These are phyloP conservation scores for Ustilago loliicola DNA, from an alignment of 1,284 basidiomycete species.

Conservation along the genomic window DNA sequence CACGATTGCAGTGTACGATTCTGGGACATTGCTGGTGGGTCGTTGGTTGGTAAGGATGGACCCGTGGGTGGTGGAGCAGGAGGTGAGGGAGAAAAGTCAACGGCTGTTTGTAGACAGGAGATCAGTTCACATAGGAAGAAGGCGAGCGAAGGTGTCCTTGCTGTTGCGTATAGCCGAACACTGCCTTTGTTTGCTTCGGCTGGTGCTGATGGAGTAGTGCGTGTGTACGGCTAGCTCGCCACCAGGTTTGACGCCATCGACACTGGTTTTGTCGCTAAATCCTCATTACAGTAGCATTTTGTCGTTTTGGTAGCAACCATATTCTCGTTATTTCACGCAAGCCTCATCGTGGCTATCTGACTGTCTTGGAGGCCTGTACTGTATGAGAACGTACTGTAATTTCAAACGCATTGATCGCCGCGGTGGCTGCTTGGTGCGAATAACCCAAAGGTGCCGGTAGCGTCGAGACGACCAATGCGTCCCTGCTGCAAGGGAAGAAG, in stretches of 20 bases:
- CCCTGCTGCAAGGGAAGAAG: not conserved
- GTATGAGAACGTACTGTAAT: too few relatives aligned
- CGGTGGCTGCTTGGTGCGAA: too few relatives aligned
- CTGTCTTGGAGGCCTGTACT: not conserved
- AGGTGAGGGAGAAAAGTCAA: slow-evolving; percentile 26
- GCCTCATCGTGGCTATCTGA: not conserved
- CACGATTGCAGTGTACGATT: slow-evolving; percentile 94
- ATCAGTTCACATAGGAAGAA: slow-evolving; percentile 83
- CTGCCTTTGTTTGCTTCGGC: slow-evolving; percentile 90
- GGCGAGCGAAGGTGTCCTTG: slow-evolving; percentile 88
- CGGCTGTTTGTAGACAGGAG: slow-evolving; percentile 83
- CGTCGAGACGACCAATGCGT: not conserved
- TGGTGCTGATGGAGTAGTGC: slow-evolving; percentile 93
- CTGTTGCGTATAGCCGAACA: slow-evolving; percentile 85
- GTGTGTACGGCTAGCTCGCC: slow-evolving; percentile 76
- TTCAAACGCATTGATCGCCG: too few relatives aligned
- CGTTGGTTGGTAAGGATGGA: slow-evolving; percentile 27
- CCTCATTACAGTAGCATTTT: not conserved
- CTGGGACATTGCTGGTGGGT: slow-evolving; percentile 85
- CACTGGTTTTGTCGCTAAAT: too few relatives aligned
- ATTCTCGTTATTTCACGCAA: not conserved
- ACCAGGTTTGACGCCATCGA: too few relatives aligned
- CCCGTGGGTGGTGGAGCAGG: slow-evolving; percentile 1
- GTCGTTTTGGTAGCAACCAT: not conserved
- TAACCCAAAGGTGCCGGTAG: not conserved